Evolutionary conservation across 805 yeast genomes (phyloP).

Genomic region (Suhomyces faveliae): DNA sequence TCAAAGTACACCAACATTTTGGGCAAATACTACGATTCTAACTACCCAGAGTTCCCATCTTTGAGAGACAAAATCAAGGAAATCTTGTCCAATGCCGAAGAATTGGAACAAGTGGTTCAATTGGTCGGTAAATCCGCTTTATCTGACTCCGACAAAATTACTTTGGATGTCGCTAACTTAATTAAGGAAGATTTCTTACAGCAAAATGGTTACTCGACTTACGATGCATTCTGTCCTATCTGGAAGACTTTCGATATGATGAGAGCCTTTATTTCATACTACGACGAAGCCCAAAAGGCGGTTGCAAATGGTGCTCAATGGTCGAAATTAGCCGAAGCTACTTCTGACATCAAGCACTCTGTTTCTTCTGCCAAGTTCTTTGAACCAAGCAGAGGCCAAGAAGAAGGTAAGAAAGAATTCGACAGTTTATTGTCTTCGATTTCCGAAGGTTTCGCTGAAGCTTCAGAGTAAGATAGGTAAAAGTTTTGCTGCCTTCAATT

Average conservation of each 20-base stretch:
- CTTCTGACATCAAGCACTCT: slow-evolving; percentile 86
- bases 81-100: slow-evolving; percentile 95
- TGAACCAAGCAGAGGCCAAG: slow-evolving; percentile 91
- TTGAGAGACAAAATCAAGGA: slow-evolving; percentile 92
- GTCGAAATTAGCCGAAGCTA: slow-evolving; percentile 87
- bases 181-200: slow-evolving; percentile 98
- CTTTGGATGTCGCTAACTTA: slow-evolving; percentile 86
- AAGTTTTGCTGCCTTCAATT: slow-evolving; percentile 9
- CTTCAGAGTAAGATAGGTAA: slow-evolving; percentile 64
- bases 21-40: slow-evolving; percentile 77
- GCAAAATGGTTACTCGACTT: slow-evolving; percentile 97
- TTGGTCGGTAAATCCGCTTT: slow-evolving; percentile 98
- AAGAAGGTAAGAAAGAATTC: slow-evolving; percentile 72
- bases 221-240: slow-evolving; percentile 98
- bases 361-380: slow-evolving; percentile 94
- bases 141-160: slow-evolving; percentile 94
- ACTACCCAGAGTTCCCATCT: slow-evolving; percentile 87
- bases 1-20: slow-evolving; percentile 92
- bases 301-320: slow-evolving; percentile 91
- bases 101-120: slow-evolving; percentile 98
- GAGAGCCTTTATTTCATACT: slow-evolving; percentile 88
- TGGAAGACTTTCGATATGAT: slow-evolving; percentile 99
- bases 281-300: slow-evolving; percentile 97
- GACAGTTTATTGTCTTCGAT: slow-evolving; percentile 70
- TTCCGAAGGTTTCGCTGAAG: slow-evolving; percentile 91